Evolutionary conservation across 2,329 filamentous ascomycete species (phyloP).

Genomic region (Sphaerostilbella broomeana): DNA sequence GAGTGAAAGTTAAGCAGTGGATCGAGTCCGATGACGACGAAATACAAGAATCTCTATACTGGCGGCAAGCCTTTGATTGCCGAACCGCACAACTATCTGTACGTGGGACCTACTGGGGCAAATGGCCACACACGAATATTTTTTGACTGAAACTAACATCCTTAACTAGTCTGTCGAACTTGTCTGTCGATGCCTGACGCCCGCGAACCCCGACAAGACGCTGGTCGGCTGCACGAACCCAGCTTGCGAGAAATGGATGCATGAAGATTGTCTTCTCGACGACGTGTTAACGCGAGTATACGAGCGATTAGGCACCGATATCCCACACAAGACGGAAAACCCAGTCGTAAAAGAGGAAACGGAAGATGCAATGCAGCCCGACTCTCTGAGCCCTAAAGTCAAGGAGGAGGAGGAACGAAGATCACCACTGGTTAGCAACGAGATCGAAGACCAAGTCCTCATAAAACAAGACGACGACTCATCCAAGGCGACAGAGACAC

Average conservation of each 20-base stretch:
- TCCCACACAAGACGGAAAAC: conserved; percentile 34
- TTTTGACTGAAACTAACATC: conserved; percentile 18
- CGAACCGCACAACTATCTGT: conserved; percentile 53
- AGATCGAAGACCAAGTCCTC: conserved; percentile 33
- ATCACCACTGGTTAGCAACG: conserved; percentile 48
- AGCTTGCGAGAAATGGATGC: conserved; percentile 54
- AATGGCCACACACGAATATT: neutral
- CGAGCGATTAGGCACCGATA: conserved; percentile 43
- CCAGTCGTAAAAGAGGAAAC: conserved; percentile 19
- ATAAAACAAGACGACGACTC: conserved; percentile 31
- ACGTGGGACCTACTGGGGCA: conserved; percentile 23
- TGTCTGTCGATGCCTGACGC: conserved; percentile 52
- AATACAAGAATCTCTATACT: conserved; percentile 53
- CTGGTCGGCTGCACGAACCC: conserved; percentile 52
- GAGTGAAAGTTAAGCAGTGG: conserved; percentile 59
- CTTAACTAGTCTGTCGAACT: conserved; percentile 33
- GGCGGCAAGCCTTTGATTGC: conserved; percentile 57
- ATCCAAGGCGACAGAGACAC: conserved; percentile 25
- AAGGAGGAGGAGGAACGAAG: conserved; percentile 44
- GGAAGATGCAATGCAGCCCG: neutral
- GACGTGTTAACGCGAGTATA: conserved; percentile 46
- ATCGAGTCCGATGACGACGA: conserved; percentile 62
- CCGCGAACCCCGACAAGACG: conserved; percentile 56
- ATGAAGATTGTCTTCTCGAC: conserved; percentile 55
- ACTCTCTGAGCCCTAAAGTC: conserved; percentile 20